phyloP scores from a whole-genome alignment of 805 yeast genomes.

The Candida suzukii region DNA sequence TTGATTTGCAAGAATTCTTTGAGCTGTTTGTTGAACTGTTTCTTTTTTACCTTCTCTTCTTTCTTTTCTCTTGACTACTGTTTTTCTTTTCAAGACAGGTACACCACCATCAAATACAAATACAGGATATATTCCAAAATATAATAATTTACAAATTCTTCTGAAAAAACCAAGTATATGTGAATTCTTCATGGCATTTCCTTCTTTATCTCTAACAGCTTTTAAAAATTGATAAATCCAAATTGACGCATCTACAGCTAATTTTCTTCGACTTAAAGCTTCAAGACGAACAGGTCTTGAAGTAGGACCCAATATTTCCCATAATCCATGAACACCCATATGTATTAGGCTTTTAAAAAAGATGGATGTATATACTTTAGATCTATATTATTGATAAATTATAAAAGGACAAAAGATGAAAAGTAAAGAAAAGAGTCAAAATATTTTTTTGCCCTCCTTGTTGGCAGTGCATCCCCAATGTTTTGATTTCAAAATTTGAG shows the following conservation, averaged over 20 bases:
- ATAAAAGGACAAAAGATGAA: too few species aligned
- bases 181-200: constrained; percentile 67
- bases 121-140: constrained; percentile 80
- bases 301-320: constrained; percentile 87
- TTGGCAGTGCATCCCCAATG: too few species aligned
- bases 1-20: constrained; percentile 71
- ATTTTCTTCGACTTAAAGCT: constrained; percentile 63
- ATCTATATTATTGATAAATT: too few species aligned
- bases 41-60: constrained; percentile 69
- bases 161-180: constrained; percentile 95
- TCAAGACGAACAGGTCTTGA: constrained; percentile 89
- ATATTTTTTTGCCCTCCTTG: too few species aligned
- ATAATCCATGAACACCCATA: constrained; percentile 95
- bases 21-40: constrained; percentile 68
- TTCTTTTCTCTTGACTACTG: constrained; percentile 67
- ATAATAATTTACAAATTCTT: constrained; percentile 83
- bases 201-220: constrained; percentile 85
- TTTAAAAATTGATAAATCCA: constrained; percentile 97
- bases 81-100: constrained; percentile 71
- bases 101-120: constrained; percentile 97
- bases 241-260: constrained; percentile 97
- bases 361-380: too few species aligned
- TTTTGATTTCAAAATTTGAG: too few species aligned
- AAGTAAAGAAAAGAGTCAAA: too few species aligned
- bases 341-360: background rate